A percentile compares a stretch with the other conserved stretches of the same genome.
phyloP scores from a whole-genome alignment of 768 basidiomycete species.

The Nidularia pulvinata region DNA sequence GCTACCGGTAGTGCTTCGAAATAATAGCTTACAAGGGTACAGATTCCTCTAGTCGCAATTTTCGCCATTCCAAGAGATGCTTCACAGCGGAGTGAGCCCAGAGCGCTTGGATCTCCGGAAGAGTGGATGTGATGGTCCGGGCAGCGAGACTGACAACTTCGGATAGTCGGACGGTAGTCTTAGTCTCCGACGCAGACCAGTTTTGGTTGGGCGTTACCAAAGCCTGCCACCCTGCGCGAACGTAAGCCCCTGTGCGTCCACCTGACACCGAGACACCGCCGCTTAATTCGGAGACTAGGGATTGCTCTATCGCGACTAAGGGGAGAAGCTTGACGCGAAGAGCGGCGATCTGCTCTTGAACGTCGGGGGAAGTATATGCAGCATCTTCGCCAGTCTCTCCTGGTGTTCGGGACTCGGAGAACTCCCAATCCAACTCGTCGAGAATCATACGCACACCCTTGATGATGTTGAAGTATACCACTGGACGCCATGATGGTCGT shows the following conservation, averaged over 20 bases:
- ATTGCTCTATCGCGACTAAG: slow-evolving; percentile 65
- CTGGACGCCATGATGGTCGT: slow-evolving; percentile 74
- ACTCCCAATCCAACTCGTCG: slow-evolving; percentile 66
- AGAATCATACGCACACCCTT: slow-evolving; percentile 76
- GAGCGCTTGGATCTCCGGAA: slow-evolving; percentile 56
- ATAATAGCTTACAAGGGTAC: slow-evolving; percentile 61
- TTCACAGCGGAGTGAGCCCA: slow-evolving; percentile 74
- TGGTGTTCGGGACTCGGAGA: slow-evolving; percentile 21
- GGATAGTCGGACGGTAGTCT: slow-evolving; percentile 21
- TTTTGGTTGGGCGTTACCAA: slow-evolving; percentile 38
- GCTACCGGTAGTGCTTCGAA: slow-evolving; percentile 7
- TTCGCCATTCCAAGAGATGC: slow-evolving; percentile 52
- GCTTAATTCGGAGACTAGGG: slow-evolving; percentile 66
- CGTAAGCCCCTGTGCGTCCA: slow-evolving; percentile 62
- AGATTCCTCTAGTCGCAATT: slow-evolving; percentile 72
- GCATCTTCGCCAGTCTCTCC: slow-evolving; percentile 13
- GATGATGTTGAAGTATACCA: slow-evolving; percentile 85
- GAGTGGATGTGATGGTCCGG: slow-evolving; percentile 44
- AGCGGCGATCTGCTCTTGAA: slow-evolving; percentile 40
- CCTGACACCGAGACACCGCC: slow-evolving; percentile 62
- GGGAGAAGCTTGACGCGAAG: slow-evolving; percentile 61
- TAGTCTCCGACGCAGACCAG: slow-evolving; percentile 26
- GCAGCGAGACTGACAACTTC: slow-evolving; percentile 54
- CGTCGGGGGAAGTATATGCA: slow-evolving; percentile 11
- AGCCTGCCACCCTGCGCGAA: slow-evolving; percentile 75